Evolutionary conservation across 2,329 filamentous ascomycete genomes (phyloP).

Genomic region (Aspergillus pseudoglaucus): DNA sequence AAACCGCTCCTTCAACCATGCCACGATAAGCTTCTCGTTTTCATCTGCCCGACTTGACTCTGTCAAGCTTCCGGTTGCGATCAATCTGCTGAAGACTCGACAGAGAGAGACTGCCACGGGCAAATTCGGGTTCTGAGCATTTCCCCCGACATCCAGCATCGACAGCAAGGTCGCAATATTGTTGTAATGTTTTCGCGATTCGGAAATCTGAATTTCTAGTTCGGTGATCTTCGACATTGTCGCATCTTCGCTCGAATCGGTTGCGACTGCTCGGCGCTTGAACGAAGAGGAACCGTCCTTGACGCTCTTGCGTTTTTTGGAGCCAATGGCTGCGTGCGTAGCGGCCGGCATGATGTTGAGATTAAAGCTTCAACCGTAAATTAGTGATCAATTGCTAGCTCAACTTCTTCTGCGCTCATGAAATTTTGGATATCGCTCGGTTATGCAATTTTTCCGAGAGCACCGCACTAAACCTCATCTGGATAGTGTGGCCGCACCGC

Average conservation of each 20-base stretch:
- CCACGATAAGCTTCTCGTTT: slow-evolving; percentile 65
- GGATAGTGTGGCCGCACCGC: slow-evolving; percentile 30
- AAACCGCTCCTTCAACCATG: slow-evolving; percentile 72
- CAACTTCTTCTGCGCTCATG: slow-evolving; percentile 1
- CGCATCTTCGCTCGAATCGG: slow-evolving; percentile 48
- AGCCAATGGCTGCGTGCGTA: slow-evolving; percentile 16
- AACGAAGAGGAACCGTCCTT: slow-evolving; percentile 34
- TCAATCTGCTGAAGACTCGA: slow-evolving; percentile 74
- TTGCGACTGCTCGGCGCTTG: slow-evolving; percentile 41
- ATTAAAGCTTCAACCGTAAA: slow-evolving; percentile 43
- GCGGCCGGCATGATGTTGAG: slow-evolving; percentile 21
- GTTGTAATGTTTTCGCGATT: slow-evolving; percentile 87
- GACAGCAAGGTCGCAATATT: slow-evolving; percentile 70
- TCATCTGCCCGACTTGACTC: slow-evolving; percentile 61
- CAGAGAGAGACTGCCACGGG: slow-evolving; percentile 75
- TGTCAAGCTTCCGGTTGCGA: slow-evolving; percentile 65
- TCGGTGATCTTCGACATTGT: slow-evolving; percentile 61
- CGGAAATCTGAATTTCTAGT: slow-evolving; percentile 73
- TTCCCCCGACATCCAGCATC: slow-evolving; percentile 47
- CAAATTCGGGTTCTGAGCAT: slow-evolving; percentile 52
- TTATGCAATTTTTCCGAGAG: slow-evolving; percentile 26
- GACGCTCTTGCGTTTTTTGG: slow-evolving; percentile 36
- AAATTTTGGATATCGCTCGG: slow-evolving; percentile 27
- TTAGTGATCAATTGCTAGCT: neutral
- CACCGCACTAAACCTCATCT: slow-evolving; percentile 16